Conservation (phyloP, 805 yeast genomes). For the Dipodascus albidus region DNA sequence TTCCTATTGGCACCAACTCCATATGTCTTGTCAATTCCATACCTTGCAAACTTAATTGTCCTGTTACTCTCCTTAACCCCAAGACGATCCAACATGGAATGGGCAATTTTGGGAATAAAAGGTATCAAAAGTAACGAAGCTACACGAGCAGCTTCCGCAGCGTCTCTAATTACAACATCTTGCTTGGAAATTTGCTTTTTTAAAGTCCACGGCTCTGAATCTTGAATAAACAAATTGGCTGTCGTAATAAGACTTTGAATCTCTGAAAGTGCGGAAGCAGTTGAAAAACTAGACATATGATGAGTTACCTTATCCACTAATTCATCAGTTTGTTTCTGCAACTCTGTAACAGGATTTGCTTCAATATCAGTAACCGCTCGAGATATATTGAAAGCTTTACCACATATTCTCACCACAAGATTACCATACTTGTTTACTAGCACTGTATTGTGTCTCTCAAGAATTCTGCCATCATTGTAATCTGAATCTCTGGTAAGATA, state of each 20-base stretch:
- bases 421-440: constrained; percentile 79
- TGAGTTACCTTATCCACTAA: constrained; percentile 32
- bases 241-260: constrained; percentile 49
- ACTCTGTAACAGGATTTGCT: constrained; percentile 9
- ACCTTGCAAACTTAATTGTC: constrained; percentile 30
- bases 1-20: constrained; percentile 44
- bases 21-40: constrained; percentile 51
- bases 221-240: constrained; percentile 60
- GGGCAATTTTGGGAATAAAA: constrained; percentile 57
- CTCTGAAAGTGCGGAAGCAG: constrained; percentile 41
- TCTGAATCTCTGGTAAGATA: constrained; percentile 70
- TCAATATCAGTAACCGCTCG: constrained; percentile 25
- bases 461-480: constrained; percentile 53
- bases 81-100: constrained; percentile 47
- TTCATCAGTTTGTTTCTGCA: constrained; percentile 27
- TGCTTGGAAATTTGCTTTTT: constrained; percentile 26
- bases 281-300: constrained; percentile 37
- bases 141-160: constrained; percentile 63
- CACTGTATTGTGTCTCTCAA: constrained; percentile 30
- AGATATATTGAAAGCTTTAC: constrained; percentile 49
- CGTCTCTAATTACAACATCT: constrained; percentile 47
- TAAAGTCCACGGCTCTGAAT: constrained; percentile 61
- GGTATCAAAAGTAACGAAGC: constrained; percentile 58
- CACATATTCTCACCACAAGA: constrained; percentile 61
- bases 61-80: constrained; percentile 39